phyloP scores from a whole-genome alignment of 345 rosid genomes.

The Heritiera fomes region DNA sequence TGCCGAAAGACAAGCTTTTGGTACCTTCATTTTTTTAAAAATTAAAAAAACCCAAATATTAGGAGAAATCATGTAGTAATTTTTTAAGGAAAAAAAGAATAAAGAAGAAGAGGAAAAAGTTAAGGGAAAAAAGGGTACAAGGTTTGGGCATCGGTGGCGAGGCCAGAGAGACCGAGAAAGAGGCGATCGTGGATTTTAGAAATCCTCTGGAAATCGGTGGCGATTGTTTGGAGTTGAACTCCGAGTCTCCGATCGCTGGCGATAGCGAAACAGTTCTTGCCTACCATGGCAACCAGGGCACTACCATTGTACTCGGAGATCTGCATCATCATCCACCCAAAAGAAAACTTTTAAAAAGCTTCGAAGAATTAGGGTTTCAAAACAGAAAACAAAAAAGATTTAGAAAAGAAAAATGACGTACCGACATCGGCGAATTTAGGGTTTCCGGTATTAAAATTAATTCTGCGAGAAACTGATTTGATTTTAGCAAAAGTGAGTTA shows the following conservation, averaged over 20 bases:
- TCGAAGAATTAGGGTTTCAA: neutral
- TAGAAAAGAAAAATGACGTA: neutral
- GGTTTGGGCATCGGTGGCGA: conserved; percentile 91
- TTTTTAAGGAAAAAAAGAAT: neutral
- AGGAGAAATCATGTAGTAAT: neutral
- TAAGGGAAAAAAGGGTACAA: conserved; percentile 43
- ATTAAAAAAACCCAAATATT: neutral
- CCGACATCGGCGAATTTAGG: conserved; percentile 8
- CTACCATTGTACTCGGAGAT: conserved; percentile 99
- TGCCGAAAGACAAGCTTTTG: conserved; percentile 67
- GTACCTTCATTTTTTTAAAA: neutral
- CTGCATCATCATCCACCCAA: conserved; percentile 41
- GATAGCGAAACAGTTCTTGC: conserved; percentile 97
- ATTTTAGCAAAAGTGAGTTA: neutral
- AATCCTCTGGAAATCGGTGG: conserved; percentile 92
- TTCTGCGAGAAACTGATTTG: neutral
- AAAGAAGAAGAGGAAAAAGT: neutral
- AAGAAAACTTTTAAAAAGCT: neutral
- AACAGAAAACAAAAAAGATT: neutral
- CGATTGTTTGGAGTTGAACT: conserved; percentile 93
- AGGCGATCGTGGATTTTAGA: conserved; percentile 81
- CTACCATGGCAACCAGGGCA: conserved; percentile 96
- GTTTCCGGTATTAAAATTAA: neutral
- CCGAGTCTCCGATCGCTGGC: conserved; percentile 96
- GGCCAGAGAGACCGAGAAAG: conserved; percentile 90